Percentiles rank a stretch among this genome's conserved stretches.
Conservation (phyloP, 306 rosid genomes). For the Adenanthera pavonina region DNA sequence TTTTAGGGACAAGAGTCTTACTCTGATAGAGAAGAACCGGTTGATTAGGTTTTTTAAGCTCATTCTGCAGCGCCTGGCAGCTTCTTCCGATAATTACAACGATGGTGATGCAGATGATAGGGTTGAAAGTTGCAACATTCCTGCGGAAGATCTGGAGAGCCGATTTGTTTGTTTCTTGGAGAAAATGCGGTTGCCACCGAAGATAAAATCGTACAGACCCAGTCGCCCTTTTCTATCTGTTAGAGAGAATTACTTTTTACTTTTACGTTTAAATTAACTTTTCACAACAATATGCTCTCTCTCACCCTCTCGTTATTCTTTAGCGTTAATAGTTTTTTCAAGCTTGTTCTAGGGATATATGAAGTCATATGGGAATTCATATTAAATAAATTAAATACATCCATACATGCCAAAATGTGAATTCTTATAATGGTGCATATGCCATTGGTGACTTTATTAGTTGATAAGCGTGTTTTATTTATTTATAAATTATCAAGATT, state of each 20-base stretch:
- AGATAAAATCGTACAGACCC: slow-evolving; percentile 83
- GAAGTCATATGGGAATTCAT: no score
- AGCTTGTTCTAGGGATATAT: no score
- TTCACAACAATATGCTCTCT: not conserved
- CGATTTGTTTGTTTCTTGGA: slow-evolving; percentile 73
- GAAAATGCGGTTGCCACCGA: slow-evolving; percentile 74
- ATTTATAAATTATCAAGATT: no score
- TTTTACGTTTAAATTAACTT: not conserved
- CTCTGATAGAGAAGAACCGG: slow-evolving; percentile 77
- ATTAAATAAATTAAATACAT: no score
- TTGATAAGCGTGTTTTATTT: no score
- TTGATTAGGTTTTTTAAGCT: slow-evolving; percentile 89
- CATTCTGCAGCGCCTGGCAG: slow-evolving; percentile 75
- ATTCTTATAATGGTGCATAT: slow-evolving; percentile 13
- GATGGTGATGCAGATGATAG: slow-evolving; percentile 34
- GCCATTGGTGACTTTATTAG: no score
- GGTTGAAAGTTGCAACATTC: slow-evolving; percentile 50
- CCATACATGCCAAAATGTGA: not conserved
- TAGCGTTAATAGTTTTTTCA: no score
- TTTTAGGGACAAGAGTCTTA: slow-evolving; percentile 76
- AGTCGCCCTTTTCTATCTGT: slow-evolving; percentile 49
- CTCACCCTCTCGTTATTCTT: no score
- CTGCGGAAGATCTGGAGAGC: slow-evolving; percentile 79
- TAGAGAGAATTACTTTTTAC: slow-evolving; percentile 51
- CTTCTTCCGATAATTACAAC: slow-evolving; percentile 31